Base-by-base conservation (phyloP, 768 basidiomycete genomes). In the Russula vinacea region DNA sequence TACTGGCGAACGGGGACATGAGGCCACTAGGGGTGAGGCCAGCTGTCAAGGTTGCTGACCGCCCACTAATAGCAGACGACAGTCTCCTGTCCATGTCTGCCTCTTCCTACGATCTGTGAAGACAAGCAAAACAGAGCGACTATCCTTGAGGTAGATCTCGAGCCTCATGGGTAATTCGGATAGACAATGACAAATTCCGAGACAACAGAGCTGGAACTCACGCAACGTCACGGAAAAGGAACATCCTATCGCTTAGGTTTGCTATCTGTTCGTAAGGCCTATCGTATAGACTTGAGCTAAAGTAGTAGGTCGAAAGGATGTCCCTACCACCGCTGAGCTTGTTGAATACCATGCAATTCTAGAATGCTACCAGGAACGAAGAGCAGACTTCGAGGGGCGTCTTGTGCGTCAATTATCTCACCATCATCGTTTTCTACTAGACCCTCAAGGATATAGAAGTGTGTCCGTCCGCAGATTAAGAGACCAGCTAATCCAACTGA, bases 61-160 rank as follows among this genome's bases (percentile, higher is more conserved):
- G 80, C 26, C 75, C 73, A 24, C 29, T 47, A 19, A 86, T 76
- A 50, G 85, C 81, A 14, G 70, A 70, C 9, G 79, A 73, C 13
- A 91, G 76, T 32, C 81, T 78, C 37, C 83, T 79, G 51, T 85
- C 82, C 45, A 85, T 78, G 14, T 83, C 82, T 42, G 83, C 52
- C 91, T 81, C 55, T 83, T 83, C 65, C 82, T 77, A 70, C 85
- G 85, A 64, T 86, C 85, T 24, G 86, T 75, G 74, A 97, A 95
- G 2, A 94, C 89, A 35, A 92, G 79, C 24, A 98, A 78, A 51
- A 97, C 77, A 17, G 92, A 94, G 8, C 92, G 85, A 68, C 92
- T 93, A 70, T 98, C 95, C 69, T 86, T 88, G 80, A 97, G 93
- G 76, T 95, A 96, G 11, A 98, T 81, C 73, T 98, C 95, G 17